These are phyloP conservation scores for Coemansia biformis DNA, from an alignment of 192 early-diverging fungal genomes.

Conservation along the genomic window DNA sequence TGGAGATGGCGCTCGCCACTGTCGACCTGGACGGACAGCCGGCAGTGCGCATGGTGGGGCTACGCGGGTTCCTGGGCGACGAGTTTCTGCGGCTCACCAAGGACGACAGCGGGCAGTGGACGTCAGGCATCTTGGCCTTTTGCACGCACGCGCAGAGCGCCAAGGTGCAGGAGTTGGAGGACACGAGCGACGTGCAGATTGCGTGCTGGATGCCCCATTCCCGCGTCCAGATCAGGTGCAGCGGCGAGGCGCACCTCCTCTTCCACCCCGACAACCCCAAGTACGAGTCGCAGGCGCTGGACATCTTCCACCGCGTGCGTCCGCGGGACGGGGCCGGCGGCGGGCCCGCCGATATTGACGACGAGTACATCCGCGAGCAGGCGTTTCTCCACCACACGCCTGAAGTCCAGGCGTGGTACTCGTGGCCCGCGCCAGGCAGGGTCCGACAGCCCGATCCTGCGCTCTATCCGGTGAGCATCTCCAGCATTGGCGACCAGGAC, in stretches of 20 bases:
- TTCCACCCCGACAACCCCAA: constrained; percentile 47
- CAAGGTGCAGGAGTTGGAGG: constrained; percentile 39
- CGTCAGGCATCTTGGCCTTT: constrained; percentile 42
- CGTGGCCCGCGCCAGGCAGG: constrained; percentile 45
- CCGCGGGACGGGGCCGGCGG: constrained; percentile 17
- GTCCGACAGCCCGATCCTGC: constrained; percentile 21
- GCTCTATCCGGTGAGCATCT: constrained; percentile 30
- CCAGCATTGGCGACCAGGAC: constrained; percentile 17
- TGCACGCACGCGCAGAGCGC: constrained; percentile 47
- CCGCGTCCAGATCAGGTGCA: constrained; percentile 33
- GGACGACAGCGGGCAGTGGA: constrained; percentile 34
- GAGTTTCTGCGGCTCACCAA: constrained; percentile 27
- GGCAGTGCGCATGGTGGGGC: constrained; percentile 17
- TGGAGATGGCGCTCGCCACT: constrained; percentile 30
- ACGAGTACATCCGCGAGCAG: constrained; percentile 45
- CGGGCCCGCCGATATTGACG: constrained; percentile 18
- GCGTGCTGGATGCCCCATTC: constrained; percentile 30
- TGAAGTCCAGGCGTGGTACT: constrained; percentile 43
- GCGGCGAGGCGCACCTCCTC: constrained; percentile 36
- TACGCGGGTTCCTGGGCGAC: constrained; percentile 45
- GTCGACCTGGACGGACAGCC: constrained; percentile 2
- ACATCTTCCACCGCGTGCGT: constrained; percentile 43
- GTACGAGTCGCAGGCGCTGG: constrained; percentile 38
- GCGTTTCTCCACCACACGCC: constrained; percentile 42
- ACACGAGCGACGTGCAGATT: constrained; percentile 35